A percentile compares a stretch with the other conserved stretches of the same genome.
phyloP scores from a whole-genome alignment of 805 yeast species.

The Wickerhamiella sorbophila region DNA sequence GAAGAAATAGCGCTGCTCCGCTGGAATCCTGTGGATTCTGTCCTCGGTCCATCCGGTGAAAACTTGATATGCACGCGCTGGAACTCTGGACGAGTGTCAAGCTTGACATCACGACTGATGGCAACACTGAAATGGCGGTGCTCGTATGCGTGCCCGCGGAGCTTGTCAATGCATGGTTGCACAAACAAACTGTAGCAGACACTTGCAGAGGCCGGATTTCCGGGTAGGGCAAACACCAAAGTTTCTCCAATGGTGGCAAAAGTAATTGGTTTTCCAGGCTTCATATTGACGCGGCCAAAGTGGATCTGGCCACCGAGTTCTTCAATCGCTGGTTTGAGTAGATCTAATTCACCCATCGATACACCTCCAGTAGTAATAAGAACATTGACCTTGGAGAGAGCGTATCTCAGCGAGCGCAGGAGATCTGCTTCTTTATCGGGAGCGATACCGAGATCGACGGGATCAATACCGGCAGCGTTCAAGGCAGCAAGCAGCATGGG shows the following conservation, averaged over 20 bases:
- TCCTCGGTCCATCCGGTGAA: conserved; percentile 19
- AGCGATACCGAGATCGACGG: conserved; percentile 39
- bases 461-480: conserved; percentile 24
- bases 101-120: conserved; percentile 22
- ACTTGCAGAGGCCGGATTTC: conserved; percentile 42
- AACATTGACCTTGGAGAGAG: conserved; percentile 28
- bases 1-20: conserved; percentile 37
- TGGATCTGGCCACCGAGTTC: conserved; percentile 33
- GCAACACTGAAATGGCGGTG: conserved; percentile 27
- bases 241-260: conserved; percentile 32
- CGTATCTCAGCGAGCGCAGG: conserved; percentile 16
- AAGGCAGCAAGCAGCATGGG: conserved; percentile 32
- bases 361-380: conserved; percentile 44
- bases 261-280: conserved; percentile 46
- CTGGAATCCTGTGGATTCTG: conserved; percentile 36
- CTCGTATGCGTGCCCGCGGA: conserved; percentile 23
- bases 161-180: conserved; percentile 30
- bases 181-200: conserved; percentile 37
- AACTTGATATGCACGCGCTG: conserved; percentile 32
- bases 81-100: conserved; percentile 40
- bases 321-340: conserved; percentile 37
- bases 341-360: conserved; percentile 44
- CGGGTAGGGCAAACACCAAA: conserved; percentile 38
- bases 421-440: conserved; percentile 28
- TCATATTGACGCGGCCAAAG: conserved; percentile 44